Evolutionary conservation across 176 grass and related monocot species (phyloP), one percentile per base, ranked within the genome.

Genomic region (Coix lacrymajobi): DNA sequence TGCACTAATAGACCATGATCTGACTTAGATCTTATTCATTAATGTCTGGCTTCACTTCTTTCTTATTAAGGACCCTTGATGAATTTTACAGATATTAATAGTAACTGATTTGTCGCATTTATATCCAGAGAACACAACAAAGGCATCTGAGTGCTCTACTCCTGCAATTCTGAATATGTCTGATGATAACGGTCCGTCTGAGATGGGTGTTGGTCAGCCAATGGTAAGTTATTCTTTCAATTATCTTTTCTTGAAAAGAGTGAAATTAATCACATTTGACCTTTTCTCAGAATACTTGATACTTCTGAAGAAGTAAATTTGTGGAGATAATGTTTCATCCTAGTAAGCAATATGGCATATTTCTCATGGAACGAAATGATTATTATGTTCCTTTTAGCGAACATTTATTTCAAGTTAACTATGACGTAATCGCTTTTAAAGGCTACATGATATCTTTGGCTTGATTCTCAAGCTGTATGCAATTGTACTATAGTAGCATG

Each of bases 141-240:
- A 91, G 58, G 37, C 54, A 82, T 75, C 56, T 24, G 56, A 88
- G 76, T 22, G 45, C 43, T 81, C 71, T 57, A 72, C 51, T 75
- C 41, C 79, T 81, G 79, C 48, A 51, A 69, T 54, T 69, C 32
- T 16, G 11, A 17, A 81, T 12, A 51, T 40, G 46, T 81, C 46
- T 57, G n/a, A 56, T 15, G 2, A 68, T 29, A 81, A 39, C 56
- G 64, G 32, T 69, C 28, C 33, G 7, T 56, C 79, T 40, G 32
- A 40, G 45, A 67, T 85, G 62, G 76, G 68, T 56, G 66, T 79
- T 80, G 82, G 61, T 58, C 86, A 88, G 49, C 75, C 86, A 24
- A 85, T 80, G 84, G 92, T 95, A 78, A 66, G 86, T 58, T 81
- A 62, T 63, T 46, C 64, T 7, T 13, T 74, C 29, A 77, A 62